Conservation (phyloP, 2,329 filamentous ascomycete species). For the Fusarium burgessii region DNA sequence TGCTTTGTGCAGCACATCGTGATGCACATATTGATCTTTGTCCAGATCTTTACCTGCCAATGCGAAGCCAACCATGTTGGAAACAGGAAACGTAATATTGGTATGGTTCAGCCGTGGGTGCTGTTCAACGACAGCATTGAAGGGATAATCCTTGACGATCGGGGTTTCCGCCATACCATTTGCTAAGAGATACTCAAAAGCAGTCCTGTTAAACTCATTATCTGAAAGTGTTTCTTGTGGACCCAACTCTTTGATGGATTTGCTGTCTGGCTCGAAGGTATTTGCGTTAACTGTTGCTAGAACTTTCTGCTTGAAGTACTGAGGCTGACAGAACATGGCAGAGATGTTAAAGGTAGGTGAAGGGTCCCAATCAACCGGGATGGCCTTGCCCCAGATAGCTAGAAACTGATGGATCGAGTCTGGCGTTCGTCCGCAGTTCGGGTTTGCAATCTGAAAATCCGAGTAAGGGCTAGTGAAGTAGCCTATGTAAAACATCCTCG, state of each 20-base stretch:
- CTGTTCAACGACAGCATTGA: conserved; percentile 44
- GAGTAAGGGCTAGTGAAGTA: conserved; percentile 53
- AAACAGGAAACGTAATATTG: conserved; percentile 34
- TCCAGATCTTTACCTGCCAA: conserved; percentile 27
- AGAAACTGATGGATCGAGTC: conserved; percentile 55
- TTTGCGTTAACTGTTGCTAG: conserved; percentile 51
- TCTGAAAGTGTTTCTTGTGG: background rate
- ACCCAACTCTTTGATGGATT: background rate
- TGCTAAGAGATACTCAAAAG: conserved; percentile 51
- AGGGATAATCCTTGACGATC: conserved; percentile 42
- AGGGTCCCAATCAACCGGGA: background rate
- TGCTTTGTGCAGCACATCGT: conserved; percentile 3
- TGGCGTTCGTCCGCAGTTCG: conserved; percentile 45
- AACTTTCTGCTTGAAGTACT: conserved; percentile 61
- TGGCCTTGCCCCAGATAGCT: conserved; percentile 40
- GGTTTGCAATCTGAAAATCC: conserved; percentile 49
- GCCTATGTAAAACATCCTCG: conserved; percentile 56
- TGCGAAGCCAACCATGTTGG: conserved; percentile 52
- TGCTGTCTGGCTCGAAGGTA: conserved; percentile 5
- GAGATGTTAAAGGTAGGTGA: conserved; percentile 44
- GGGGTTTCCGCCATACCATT: conserved; percentile 41
- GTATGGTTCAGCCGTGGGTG: conserved; percentile 26
- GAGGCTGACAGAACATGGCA: conserved; percentile 57
- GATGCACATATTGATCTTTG: conserved; percentile 17
- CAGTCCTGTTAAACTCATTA: conserved; percentile 51